Evolutionary conservation across 805 yeast species (phyloP), one percentile per base, ranked within the genome.

Genomic region (Middelhovenomyces tepae): DNA sequence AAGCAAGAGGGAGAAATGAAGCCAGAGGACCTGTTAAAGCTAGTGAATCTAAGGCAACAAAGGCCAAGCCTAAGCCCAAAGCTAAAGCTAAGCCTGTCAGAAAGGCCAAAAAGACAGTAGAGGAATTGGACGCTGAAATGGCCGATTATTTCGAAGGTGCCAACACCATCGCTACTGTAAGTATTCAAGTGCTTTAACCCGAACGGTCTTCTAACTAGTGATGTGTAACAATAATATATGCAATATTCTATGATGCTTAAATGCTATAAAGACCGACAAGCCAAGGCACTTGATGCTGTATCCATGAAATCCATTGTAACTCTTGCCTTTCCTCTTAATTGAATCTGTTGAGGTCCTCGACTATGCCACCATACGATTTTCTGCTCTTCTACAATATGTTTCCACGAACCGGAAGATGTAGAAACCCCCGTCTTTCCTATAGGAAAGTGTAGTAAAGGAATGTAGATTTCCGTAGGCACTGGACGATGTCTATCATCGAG

Each of bases 91-190:
- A 44, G 40, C 36, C 50, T 43, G 39, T 42, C 22, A 38, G 55
- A 46, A 66, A 69, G 39, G 68, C 66, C 40, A 69, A 71, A 63
- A 86, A 86, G 72, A 76, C 94, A 34, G 69, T 82, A 44, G 97
- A 83, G 59, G 89, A 91, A 63, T 75, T 89, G 55, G 98, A 91
- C 63, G 94, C 87, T 57, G 97, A 89, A 66, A 89, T 91, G 98
- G 81, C 86, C 43, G 97, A 87, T 56, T 89, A 89, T 65, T 87
- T 89, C 43, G n/a, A n/a, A n/a, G n/a, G n/a, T n/a, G n/a, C n/a
- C n/a, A n/a, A n/a, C n/a, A n/a, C n/a, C n/a, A n/a, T n/a, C n/a
- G n/a, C n/a, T n/a, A n/a, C n/a, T n/a, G n/a, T n/a, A n/a, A n/a
- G n/a, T n/a, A n/a, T n/a, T n/a, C n/a, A n/a, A n/a, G n/a, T n/a